Evolutionary conservation across 2,329 filamentous ascomycete species (phyloP), one percentile per base, ranked within the genome.

Genomic region (Lachnellula arida): DNA sequence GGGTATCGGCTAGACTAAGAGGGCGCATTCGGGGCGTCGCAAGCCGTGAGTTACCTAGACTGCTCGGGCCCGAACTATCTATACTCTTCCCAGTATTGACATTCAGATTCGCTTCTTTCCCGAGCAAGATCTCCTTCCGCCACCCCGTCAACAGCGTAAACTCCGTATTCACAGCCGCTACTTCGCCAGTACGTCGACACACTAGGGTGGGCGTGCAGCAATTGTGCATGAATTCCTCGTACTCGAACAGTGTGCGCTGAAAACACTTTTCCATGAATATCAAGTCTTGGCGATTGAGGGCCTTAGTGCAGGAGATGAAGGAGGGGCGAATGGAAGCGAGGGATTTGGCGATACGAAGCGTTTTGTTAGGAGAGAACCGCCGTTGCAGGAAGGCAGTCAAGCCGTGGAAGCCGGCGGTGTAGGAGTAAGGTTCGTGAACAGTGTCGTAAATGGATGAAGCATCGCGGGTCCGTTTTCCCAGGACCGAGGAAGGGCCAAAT

Each of bases 191-290:
- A 48, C 94, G 85, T 48, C 94, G 85, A 68, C 91, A 95, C 25
- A 97, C 90, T 56, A 99, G 85, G 0, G 92, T 96, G 0, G 94
- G 94, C 4, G 91, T 95, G 40, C 91, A 91, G 58, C 88, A 91
- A 61, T 91, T 86, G 55, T 89, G 85, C 76, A 97, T 88, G 63
- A 95, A 94, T 62, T 96, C 91, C 69, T 97, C 91, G 67, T 96
- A 95, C 70, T 96, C 91, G 68, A 91, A 91, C 11, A 97, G 78
- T 0, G 91, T 95, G 39, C 94, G 84, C 72, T 99, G 94, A 69
- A 97, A 91, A 67, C 89, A 95, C 74, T 96, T 96, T 72, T 99
- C 94, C 88, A 96, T 96, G 71, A 97, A 97, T 22, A 99, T 86
- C 28, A 97, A 78, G 71, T 99, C 94, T 66, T 94, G 87, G 17